Base-by-base conservation (phyloP, 306 rosid species). In the Quercus berberidifolia region DNA sequence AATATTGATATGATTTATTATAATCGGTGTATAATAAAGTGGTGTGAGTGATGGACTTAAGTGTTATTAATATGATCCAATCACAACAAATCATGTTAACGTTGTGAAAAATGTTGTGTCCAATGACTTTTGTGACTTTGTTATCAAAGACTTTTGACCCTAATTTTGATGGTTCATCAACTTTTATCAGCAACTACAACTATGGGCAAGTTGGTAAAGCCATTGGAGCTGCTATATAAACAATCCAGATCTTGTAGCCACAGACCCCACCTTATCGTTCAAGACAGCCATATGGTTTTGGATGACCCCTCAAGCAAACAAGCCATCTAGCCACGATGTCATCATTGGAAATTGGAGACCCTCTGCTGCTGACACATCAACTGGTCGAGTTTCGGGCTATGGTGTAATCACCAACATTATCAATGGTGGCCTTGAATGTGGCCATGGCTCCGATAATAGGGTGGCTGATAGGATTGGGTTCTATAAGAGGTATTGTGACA, bases 221-320 rank as follows among this genome's bases (percentile, higher is more conserved):
- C 4, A 81, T 90, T 7, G 81, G 84, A 0, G 81, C 33, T 23
- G 94, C 87, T 83, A 43, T 92, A 14, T 89, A 7, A 84, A 86
- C 75, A 85, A 87, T 31, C 97, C 93, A 0, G 92, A 92, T 64
- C 80, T 81, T 9, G 97, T 88, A 2, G 93, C 93, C 1, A 86
- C 83, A 1, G 80, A 88, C 52, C 41, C 93, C 0, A 80, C 78
- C 6, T 54, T 90, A 35, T 84, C 91, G 0, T 92, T 92, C 87
- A 90, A 84, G 84, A 82, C 92, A 1, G 94, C 97, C 0, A 9
- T 92, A 1, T 92, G 97, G 95, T 92, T 90, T 82, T 90, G 94
- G 97, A 86, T 92, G 94, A 92, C 92, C 0, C 76, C 86, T 0
- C 94, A 88, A 31, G 87, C 78, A 8, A 88, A 87, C 5, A 90